Percentiles rank a stretch among this genome's conserved stretches.
Conservation (phyloP, 2,329 filamentous ascomycete genomes). For the Colletotrichum falcatum region DNA sequence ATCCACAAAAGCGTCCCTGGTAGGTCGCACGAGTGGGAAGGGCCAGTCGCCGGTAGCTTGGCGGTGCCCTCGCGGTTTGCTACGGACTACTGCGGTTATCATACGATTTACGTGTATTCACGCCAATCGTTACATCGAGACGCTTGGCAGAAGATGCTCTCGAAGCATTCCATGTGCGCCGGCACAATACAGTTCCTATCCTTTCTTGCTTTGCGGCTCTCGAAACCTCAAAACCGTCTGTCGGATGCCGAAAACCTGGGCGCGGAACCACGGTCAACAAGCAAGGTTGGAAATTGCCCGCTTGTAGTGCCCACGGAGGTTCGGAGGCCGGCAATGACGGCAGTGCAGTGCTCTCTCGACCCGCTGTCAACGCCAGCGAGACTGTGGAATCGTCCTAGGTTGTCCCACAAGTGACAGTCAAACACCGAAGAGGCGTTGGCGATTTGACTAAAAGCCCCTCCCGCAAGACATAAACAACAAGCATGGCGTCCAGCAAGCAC, state of each 20-base stretch:
- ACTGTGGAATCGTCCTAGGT: neutral
- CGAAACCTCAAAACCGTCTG: neutral
- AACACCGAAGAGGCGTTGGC: neutral
- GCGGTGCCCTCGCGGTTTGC: too few species aligned
- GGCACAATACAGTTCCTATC: neutral
- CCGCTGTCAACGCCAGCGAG: neutral
- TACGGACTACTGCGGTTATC: neutral
- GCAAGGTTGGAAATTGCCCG: neutral
- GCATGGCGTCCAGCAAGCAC: too few species aligned
- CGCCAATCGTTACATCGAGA: neutral
- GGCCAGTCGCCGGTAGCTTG: neutral
- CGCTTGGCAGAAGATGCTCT: neutral
- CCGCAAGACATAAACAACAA: neutral
- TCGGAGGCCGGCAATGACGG: too few species aligned
- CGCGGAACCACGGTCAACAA: neutral
- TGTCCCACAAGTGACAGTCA: neutral
- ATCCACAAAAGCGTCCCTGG: neutral
- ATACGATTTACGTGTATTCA: neutral
- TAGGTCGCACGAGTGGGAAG: neutral
- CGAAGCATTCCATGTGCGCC: too few species aligned
- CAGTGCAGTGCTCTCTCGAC: neutral
- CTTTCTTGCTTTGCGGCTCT: neutral
- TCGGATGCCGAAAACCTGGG: too few species aligned
- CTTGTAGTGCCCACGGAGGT: neutral
- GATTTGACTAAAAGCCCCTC: neutral